Percentiles rank a stretch among this genome's conserved stretches.
These are phyloP conservation scores for Xanthoconium separans DNA, from an alignment of 1,284 basidiomycete genomes.

Conservation along the genomic window DNA sequence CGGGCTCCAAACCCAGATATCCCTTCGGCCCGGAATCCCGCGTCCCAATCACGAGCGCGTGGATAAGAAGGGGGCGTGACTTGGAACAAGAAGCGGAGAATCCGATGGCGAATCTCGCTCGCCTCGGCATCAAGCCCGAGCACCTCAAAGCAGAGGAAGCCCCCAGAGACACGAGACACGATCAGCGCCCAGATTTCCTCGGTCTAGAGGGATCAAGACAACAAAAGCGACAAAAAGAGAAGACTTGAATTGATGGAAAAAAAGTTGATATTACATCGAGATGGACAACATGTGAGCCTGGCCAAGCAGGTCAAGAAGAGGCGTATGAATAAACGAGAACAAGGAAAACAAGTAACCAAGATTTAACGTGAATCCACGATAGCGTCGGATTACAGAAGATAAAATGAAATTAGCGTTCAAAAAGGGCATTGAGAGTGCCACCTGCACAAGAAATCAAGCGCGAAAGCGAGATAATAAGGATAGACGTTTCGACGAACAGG, in stretches of 20 bases:
- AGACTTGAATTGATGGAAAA: conserved; percentile 15
- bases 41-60: no score
- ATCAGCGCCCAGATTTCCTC: neutral
- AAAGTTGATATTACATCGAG: conserved; percentile 17
- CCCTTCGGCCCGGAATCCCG: no score
- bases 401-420: conserved; percentile 6
- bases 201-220: neutral
- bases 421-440: conserved; percentile 3
- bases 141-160: no score
- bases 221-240: neutral
- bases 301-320: conserved; percentile 20
- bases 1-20: no score
- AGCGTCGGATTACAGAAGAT: neutral
- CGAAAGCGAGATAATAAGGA: conserved; percentile 29
- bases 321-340: neutral
- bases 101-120: no score
- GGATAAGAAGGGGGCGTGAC: no score
- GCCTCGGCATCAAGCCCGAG: no score
- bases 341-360: conserved; percentile 8
- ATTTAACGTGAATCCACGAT: conserved; percentile 8
- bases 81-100: no score
- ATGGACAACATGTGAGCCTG: conserved; percentile 17
- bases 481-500: conserved; percentile 17
- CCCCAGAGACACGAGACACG: neutral
- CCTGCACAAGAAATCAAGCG: conserved; percentile 21